Evolutionary conservation across 2,329 filamentous ascomycete genomes (phyloP).

Genomic region (Ceratocystiopsis sp.): DNA sequence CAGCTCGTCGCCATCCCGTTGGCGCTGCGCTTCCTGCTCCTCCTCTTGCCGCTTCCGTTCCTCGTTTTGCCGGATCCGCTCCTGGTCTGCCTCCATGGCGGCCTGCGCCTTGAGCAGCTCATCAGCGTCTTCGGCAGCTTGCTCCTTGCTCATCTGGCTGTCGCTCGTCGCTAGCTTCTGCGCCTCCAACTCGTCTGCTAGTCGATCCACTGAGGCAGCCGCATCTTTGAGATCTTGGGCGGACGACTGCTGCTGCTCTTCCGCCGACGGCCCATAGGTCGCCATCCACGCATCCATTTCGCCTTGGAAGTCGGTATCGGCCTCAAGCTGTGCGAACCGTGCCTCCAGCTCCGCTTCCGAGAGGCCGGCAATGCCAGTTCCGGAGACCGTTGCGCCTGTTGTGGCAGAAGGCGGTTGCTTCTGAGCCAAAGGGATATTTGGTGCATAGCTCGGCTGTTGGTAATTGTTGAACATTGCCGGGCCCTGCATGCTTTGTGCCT

Average conservation of each 20-base stretch:
- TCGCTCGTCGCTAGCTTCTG: not conserved
- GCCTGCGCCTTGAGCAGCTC: not conserved
- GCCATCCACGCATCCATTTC: conserved; percentile 18
- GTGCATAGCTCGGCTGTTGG: too few relatives aligned
- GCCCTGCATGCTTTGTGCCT: too few relatives aligned
- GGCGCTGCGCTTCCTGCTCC: conserved; percentile 13
- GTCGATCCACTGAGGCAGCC: not conserved
- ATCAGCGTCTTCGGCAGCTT: not conserved
- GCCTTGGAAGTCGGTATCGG: conserved; percentile 10
- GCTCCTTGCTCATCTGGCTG: not conserved
- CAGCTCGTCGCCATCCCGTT: conserved; percentile 46
- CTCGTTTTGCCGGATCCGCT: not conserved
- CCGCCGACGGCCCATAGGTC: conserved; percentile 12
- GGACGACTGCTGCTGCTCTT: conserved; percentile 11
- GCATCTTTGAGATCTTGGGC: conserved; percentile 4
- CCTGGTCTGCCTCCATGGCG: not conserved
- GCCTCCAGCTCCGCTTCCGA: conserved; percentile 9
- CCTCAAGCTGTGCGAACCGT: conserved; percentile 6
- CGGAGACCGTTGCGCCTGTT: not conserved
- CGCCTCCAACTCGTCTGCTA: not conserved
- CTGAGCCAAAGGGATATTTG: too few relatives aligned
- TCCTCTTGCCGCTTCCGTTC: conserved; percentile 11
- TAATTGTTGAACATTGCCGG: too few relatives aligned
- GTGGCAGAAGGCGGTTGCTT: not conserved
- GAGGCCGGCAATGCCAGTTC: conserved; percentile 2